phyloP scores from a whole-genome alignment of 2,329 filamentous ascomycete genomes.

The Apiospora arundinis region DNA sequence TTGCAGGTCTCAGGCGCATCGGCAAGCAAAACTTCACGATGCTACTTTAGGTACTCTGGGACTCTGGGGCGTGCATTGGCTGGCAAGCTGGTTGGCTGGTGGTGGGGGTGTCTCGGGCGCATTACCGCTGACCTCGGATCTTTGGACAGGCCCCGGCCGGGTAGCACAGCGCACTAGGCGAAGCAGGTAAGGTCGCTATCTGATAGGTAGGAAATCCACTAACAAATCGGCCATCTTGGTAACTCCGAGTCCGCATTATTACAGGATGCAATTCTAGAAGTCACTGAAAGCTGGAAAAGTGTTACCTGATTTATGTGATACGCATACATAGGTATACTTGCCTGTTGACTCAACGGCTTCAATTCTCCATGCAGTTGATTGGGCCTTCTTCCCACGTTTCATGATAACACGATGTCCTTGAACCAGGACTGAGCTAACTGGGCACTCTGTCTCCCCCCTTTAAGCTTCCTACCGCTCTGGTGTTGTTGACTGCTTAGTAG shows the following conservation, averaged over 20 bases:
- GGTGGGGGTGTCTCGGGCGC: background rate
- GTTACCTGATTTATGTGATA: too few relatives aligned
- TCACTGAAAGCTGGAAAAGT: too few relatives aligned
- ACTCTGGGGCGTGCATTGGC: too few relatives aligned
- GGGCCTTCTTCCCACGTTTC: too few relatives aligned
- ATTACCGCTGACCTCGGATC: background rate
- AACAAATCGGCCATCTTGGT: background rate
- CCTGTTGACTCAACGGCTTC: background rate
- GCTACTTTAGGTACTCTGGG: background rate
- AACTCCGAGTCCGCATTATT: background rate
- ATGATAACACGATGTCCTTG: too few relatives aligned
- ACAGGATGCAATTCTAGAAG: background rate
- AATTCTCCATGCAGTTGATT: background rate
- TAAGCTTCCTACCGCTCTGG: background rate
- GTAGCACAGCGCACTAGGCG: background rate
- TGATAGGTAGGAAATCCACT: background rate
- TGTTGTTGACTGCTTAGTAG: background rate
- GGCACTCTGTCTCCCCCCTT: too few relatives aligned
- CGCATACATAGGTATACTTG: background rate
- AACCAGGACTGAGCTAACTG: too few relatives aligned
- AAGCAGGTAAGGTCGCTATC: background rate
- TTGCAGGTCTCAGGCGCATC: conserved; percentile 1
- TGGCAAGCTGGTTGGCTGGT: background rate
- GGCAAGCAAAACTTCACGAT: conserved; percentile 6
- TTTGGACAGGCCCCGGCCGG: background rate